A percentile compares a stretch with the other conserved stretches of the same genome.
Conservation (phyloP, 1,284 basidiomycete species). For the Jaminaea rosea region DNA sequence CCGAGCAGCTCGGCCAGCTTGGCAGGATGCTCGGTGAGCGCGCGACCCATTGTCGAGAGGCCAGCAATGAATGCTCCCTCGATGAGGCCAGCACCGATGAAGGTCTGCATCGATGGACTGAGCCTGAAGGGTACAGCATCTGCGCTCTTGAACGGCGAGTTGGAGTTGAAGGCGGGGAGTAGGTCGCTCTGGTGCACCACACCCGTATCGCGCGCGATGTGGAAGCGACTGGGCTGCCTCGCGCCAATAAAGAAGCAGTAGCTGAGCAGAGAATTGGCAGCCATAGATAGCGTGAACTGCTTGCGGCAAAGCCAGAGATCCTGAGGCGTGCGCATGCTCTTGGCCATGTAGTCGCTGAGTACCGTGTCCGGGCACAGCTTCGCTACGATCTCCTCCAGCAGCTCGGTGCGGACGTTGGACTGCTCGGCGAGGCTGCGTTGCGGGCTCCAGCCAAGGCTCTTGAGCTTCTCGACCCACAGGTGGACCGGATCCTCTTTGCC, state of each 20-base stretch:
- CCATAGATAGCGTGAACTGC: slow-evolving; percentile 85
- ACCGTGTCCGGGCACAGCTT: slow-evolving; percentile 89
- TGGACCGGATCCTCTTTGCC: slow-evolving; percentile 71
- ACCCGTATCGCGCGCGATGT: slow-evolving; percentile 63
- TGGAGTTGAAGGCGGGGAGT: slow-evolving; percentile 51
- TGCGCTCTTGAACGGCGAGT: slow-evolving; percentile 63
- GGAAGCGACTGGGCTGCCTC: slow-evolving; percentile 75
- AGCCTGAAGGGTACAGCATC: slow-evolving; percentile 94
- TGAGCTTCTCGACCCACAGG: slow-evolving; percentile 46
- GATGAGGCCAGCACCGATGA: slow-evolving; percentile 77
- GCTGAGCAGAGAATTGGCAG: slow-evolving; percentile 83
- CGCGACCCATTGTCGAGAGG: slow-evolving; percentile 82
- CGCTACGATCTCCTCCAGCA: slow-evolving; percentile 76
- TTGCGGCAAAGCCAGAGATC: slow-evolving; percentile 96
- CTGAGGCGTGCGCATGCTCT: slow-evolving; percentile 70
- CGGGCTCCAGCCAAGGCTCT: slow-evolving; percentile 10
- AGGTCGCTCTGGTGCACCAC: slow-evolving; percentile 42
- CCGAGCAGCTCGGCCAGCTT: slow-evolving; percentile 80
- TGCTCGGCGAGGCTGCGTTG: slow-evolving; percentile 53
- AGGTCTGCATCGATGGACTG: slow-evolving; percentile 90
- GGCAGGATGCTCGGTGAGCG: slow-evolving; percentile 81
- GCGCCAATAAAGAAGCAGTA: slow-evolving; percentile 77
- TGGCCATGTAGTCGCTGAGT: slow-evolving; percentile 79
- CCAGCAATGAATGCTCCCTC: slow-evolving; percentile 81
- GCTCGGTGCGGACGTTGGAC: slow-evolving; percentile 69